phyloP scores from a whole-genome alignment of 176 grass and related monocot species.

The Oryza glumipatula region DNA sequence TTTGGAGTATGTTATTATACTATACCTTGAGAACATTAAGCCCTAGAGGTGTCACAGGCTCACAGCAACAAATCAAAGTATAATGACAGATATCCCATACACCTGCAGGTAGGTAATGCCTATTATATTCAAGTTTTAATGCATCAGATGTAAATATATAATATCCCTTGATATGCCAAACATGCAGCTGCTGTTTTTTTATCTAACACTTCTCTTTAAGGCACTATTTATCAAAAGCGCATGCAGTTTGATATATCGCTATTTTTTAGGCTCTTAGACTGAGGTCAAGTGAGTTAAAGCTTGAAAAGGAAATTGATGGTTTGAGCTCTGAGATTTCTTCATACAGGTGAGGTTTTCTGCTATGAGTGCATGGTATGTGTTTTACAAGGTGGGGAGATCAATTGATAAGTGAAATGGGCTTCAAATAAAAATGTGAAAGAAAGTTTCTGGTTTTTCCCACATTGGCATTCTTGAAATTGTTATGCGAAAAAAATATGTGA shows the following conservation, averaged over 20 bases:
- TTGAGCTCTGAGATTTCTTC: conserved; percentile 84
- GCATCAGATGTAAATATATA: background rate
- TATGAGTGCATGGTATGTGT: conserved; percentile 6
- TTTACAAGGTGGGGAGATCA: conserved; percentile 6
- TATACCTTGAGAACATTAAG: conserved; percentile 3
- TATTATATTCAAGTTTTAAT: background rate
- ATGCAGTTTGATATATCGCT: conserved; percentile 33
- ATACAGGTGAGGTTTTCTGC: conserved; percentile 62
- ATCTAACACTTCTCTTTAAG: background rate
- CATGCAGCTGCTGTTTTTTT: background rate
- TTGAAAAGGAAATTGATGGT: conserved; percentile 86
- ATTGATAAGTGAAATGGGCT: conserved; percentile 9
- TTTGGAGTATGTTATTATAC: conserved; percentile 15
- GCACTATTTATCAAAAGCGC: background rate
- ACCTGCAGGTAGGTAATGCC: conserved; percentile 20
- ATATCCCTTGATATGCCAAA: background rate
- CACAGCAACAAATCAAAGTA: background rate
- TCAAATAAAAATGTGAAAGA: background rate
- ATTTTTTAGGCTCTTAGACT: conserved; percentile 86
- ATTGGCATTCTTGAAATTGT: conserved; percentile 21
- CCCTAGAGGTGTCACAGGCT: background rate
- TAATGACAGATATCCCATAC: conserved; percentile 13
- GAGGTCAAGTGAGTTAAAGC: conserved; percentile 96
- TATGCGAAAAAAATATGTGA: conserved; percentile 7
- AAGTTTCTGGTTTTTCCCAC: background rate